Conservation (phyloP, 192 early-diverging fungal genomes). For the Gigaspora rosea region DNA sequence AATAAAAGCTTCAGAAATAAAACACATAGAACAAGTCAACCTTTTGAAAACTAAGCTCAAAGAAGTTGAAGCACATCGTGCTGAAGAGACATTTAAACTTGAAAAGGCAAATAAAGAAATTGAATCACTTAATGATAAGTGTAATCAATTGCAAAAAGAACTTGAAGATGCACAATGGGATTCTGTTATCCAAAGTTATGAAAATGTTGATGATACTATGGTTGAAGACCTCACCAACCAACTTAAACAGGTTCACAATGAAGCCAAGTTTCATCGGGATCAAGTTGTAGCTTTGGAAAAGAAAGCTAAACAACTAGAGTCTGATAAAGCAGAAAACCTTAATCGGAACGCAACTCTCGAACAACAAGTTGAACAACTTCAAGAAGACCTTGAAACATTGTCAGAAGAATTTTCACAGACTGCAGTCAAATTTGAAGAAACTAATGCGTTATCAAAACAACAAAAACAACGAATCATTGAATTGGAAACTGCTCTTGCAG, state of each 20-base stretch:
- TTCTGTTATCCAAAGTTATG: slow-evolving; percentile 11
- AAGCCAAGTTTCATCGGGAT: slow-evolving; percentile 3
- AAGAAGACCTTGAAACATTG: slow-evolving; percentile 41
- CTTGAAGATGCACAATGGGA: slow-evolving; percentile 1
- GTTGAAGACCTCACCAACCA: slow-evolving; percentile 15
- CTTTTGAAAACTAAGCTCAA: slow-evolving; percentile 6
- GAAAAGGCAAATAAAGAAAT: slow-evolving; percentile 20
- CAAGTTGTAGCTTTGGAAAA: background rate
- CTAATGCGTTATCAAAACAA: slow-evolving; percentile 36
- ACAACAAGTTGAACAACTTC: slow-evolving; percentile 34
- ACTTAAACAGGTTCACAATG: slow-evolving; percentile 7
- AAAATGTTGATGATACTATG: slow-evolving; percentile 15
- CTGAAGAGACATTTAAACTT: slow-evolving; percentile 3
- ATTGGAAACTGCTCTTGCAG: slow-evolving; percentile 37
- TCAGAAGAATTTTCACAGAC: slow-evolving; percentile 42
- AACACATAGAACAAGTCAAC: background rate
- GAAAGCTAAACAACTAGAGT: slow-evolving; percentile 13
- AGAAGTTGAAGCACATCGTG: background rate
- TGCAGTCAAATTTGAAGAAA: slow-evolving; percentile 39
- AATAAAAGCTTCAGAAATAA: background rate
- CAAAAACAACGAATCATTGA: slow-evolving; percentile 41
- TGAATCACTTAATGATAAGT: background rate
- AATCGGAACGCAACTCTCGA: slow-evolving; percentile 5
- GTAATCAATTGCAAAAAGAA: slow-evolving; percentile 22
- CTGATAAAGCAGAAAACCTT: background rate